Percentiles rank a stretch among this genome's conserved stretches.
phyloP scores from a whole-genome alignment of 495 filamentous ascomycete genomes.

The Pseudotulostoma volvatum region DNA sequence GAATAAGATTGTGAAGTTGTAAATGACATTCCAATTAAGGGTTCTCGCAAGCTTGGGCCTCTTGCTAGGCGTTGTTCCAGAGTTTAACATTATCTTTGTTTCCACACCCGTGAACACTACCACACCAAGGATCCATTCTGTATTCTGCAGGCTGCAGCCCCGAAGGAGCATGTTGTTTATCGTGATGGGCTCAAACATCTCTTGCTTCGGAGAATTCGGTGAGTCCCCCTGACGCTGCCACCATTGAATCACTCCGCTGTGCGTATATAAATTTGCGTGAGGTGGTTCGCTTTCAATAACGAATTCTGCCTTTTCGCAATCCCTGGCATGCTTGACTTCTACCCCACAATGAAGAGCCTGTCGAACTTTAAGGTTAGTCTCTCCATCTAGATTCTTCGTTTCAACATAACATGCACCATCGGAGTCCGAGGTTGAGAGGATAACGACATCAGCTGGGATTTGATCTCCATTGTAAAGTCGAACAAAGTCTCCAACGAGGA shows the following conservation, averaged over 20 bases:
- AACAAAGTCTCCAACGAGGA: slow-evolving; percentile 92
- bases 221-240: slow-evolving; percentile 49
- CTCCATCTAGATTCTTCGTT: slow-evolving; percentile 94
- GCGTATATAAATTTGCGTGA: slow-evolving; percentile 85
- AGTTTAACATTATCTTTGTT: slow-evolving; percentile 99
- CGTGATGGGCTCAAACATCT: slow-evolving; percentile 81
- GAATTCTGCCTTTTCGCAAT: slow-evolving; percentile 83
- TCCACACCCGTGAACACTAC: slow-evolving; percentile 93
- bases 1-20: slow-evolving; percentile 87
- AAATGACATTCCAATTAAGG: slow-evolving; percentile 92
- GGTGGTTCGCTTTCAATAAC: slow-evolving; percentile 80
- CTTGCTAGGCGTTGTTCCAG: slow-evolving; percentile 93
- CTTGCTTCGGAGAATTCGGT: slow-evolving; percentile 39
- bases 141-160: slow-evolving; percentile 87
- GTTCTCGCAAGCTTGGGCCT: slow-evolving; percentile 78
- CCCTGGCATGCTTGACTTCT: slow-evolving; percentile 68
- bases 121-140: slow-evolving; percentile 91
- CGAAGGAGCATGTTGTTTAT: slow-evolving; percentile 93
- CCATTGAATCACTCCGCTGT: slow-evolving; percentile 82
- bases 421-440: slow-evolving; percentile 86
- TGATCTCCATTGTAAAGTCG: slow-evolving; percentile 93
- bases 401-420: slow-evolving; percentile 97
- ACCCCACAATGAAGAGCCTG: slow-evolving; percentile 78
- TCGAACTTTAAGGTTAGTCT: slow-evolving; percentile 94
- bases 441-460: slow-evolving; percentile 85